phyloP scores from a whole-genome alignment of 2,329 filamentous ascomycete genomes.

The Zopfia rhizophila region DNA sequence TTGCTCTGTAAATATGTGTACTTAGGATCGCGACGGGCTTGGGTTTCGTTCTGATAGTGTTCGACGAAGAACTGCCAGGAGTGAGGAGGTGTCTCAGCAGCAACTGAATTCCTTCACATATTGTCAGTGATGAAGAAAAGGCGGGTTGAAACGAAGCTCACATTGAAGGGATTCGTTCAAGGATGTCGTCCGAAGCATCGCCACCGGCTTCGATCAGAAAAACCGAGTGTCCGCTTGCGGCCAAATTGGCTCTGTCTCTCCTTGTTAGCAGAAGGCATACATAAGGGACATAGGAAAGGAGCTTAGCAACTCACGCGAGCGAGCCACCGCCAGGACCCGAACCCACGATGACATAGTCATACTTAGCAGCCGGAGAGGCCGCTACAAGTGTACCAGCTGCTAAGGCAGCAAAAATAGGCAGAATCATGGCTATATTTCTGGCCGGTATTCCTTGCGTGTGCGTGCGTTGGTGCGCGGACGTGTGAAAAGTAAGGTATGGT shows the following conservation, averaged over 20 bases:
- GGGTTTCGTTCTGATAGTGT: constrained; percentile 14
- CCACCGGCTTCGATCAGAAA: constrained; percentile 25
- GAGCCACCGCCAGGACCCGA: constrained; percentile 24
- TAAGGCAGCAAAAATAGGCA: no score
- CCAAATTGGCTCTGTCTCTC: constrained; percentile 17
- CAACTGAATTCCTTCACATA: not conserved
- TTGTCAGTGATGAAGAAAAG: not conserved
- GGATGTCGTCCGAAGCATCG: constrained; percentile 10
- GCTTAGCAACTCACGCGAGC: constrained; percentile 12
- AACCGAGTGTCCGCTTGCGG: constrained; percentile 16
- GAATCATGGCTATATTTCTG: no score
- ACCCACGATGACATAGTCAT: constrained; percentile 26
- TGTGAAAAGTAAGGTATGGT: no score
- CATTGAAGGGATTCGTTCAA: constrained; percentile 12
- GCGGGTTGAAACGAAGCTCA: constrained; percentile 3
- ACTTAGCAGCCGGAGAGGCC: constrained; percentile 3
- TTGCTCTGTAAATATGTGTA: constrained; percentile 13
- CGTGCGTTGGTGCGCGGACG: no score
- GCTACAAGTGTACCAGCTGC: constrained; percentile 1
- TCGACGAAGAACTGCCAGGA: constrained; percentile 23
- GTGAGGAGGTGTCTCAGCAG: constrained; percentile 12
- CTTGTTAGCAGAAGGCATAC: not conserved
- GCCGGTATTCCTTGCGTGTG: no score
- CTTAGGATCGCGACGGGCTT: constrained; percentile 17
- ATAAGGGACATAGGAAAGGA: no score